These are phyloP conservation scores for Penicillium crustosum DNA, from an alignment of 2,329 filamentous ascomycete genomes.

Conservation along the genomic window DNA sequence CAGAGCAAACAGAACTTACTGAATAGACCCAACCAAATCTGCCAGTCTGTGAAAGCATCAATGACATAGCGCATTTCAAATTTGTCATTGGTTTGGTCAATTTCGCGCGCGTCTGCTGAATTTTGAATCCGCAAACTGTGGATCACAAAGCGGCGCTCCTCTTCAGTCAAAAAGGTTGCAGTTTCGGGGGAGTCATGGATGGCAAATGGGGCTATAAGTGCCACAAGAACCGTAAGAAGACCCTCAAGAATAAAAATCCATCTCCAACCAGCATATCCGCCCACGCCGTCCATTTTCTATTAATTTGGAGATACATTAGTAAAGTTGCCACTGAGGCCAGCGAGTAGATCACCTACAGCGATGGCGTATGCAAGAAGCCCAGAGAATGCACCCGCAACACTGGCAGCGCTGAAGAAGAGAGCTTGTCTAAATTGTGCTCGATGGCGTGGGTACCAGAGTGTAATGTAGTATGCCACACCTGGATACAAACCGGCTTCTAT, in stretches of 20 bases:
- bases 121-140: conserved; percentile 40
- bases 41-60: conserved; percentile 44
- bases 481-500: conserved; percentile 46
- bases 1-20: conserved; percentile 27
- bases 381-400: conserved; percentile 53
- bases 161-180: conserved; percentile 43
- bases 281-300: conserved; percentile 52
- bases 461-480: conserved; percentile 48
- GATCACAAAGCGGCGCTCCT: conserved; percentile 42
- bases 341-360: conserved; percentile 36
- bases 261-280: conserved; percentile 49
- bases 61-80: conserved; percentile 43
- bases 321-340: conserved; percentile 17
- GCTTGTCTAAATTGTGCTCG: conserved; percentile 47
- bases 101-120: conserved; percentile 26
- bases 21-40: conserved; percentile 41
- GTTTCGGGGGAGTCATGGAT: conserved; percentile 50
- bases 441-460: conserved; percentile 48
- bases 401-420: conserved; percentile 50
- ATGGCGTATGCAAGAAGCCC: conserved; percentile 55
- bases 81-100: conserved; percentile 30
- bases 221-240: conserved; percentile 46
- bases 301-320: background rate
- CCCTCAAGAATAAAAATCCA: conserved; percentile 55
- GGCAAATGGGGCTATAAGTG: conserved; percentile 45